Conservation (phyloP, 331 rosid genomes). For the Rosa hybrid region DNA sequence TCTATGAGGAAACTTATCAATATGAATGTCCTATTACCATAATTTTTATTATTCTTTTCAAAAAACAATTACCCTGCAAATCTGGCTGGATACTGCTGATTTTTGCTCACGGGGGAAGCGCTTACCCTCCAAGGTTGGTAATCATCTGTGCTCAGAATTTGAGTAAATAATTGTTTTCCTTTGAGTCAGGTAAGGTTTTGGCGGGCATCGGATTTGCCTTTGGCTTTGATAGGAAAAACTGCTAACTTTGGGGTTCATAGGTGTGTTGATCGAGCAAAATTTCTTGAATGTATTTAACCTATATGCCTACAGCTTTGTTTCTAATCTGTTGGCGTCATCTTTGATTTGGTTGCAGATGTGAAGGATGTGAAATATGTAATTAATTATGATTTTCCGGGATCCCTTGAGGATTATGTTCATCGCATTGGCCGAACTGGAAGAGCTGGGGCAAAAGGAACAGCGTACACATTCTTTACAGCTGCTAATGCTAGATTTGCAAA, state of each 20-base stretch:
- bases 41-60: not conserved
- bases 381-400: conserved; percentile 97
- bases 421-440: conserved; percentile 99
- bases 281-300: conserved; percentile 18
- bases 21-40: not conserved
- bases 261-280: conserved; percentile 25
- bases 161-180: conserved; percentile 25
- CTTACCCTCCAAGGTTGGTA: conserved; percentile 17
- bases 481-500: conserved; percentile 95
- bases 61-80: conserved; percentile 4
- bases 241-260: conserved; percentile 27
- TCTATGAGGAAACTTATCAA: not conserved
- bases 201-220: conserved; percentile 24
- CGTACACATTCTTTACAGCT: conserved; percentile 95
- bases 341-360: conserved; percentile 64
- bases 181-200: conserved; percentile 30
- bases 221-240: conserved; percentile 26
- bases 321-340: conserved; percentile 7
- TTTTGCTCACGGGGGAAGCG: conserved; percentile 3
- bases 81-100: not conserved
- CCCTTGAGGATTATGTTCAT: conserved; percentile 98
- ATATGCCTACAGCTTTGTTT: not conserved
- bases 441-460: conserved; percentile 99
- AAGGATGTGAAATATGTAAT: conserved; percentile 94
- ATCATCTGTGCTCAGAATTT: conserved; percentile 11